phyloP scores from a whole-genome alignment of 805 yeast species.

The Myxozyma sirexii region DNA sequence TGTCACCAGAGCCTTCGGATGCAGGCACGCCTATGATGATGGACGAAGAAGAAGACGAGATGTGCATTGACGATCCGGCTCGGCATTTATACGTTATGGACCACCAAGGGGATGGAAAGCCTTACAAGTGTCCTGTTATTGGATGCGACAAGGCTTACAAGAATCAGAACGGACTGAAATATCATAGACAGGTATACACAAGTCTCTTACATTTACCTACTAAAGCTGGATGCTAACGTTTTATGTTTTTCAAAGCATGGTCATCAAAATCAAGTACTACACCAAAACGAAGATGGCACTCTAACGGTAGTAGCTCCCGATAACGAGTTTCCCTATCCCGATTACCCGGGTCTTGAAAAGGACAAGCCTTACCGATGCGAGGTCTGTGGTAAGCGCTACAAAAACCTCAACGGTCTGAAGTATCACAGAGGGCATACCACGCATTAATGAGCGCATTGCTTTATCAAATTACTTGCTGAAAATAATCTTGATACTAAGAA shows the following conservation, averaged over 20 bases:
- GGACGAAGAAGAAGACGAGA: constrained; percentile 62
- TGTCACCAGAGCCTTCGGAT: constrained; percentile 49
- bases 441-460: constrained; percentile 52
- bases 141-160: constrained; percentile 98
- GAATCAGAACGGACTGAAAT: constrained; percentile 95
- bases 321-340: constrained; percentile 81
- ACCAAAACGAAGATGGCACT: constrained; percentile 90
- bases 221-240: not conserved
- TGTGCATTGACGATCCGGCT: constrained; percentile 96
- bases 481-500: not conserved
- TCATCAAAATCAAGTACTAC: constrained; percentile 91
- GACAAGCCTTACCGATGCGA: constrained; percentile 98
- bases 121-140: constrained; percentile 95
- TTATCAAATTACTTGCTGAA: not conserved
- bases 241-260: constrained; percentile 53
- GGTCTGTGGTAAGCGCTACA: constrained; percentile 96
- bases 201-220: no score
- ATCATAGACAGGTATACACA: constrained; percentile 71
- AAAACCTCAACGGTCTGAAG: constrained; percentile 92
- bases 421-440: constrained; percentile 99
- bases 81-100: constrained; percentile 91
- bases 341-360: constrained; percentile 92
- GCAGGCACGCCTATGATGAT: constrained; percentile 43
- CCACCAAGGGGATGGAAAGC: constrained; percentile 80
- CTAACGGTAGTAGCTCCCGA: constrained; percentile 87